Evolutionary conservation across 163 green algal genomes (phyloP).

Genomic region (Scenedesmus sp.): DNA sequence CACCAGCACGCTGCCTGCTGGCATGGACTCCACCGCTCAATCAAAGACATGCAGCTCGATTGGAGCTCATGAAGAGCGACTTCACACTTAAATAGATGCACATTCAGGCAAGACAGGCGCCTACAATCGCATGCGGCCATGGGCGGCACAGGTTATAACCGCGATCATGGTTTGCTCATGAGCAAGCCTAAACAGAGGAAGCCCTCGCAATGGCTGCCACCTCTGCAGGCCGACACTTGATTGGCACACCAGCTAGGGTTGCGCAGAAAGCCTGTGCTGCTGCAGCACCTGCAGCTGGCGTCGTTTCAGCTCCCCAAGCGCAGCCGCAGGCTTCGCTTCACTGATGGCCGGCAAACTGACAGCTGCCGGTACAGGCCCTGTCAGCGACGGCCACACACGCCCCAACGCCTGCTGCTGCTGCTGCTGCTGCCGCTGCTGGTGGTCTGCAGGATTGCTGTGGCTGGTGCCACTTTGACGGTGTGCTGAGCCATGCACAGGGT

Average conservation of each 20-base stretch:
- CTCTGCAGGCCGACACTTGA: too few species aligned
- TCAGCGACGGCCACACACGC: not conserved
- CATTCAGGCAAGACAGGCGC: too few species aligned
- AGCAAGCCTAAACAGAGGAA: too few species aligned
- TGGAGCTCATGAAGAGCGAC: too few species aligned
- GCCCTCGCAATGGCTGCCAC: too few species aligned
- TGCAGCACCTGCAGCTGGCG: constrained; percentile 37
- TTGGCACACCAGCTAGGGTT: not conserved
- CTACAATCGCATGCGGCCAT: too few species aligned
- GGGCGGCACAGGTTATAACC: too few species aligned
- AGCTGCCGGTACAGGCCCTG: not conserved
- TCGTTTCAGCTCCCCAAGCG: not conserved
- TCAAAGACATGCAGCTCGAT: too few species aligned
- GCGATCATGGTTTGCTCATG: too few species aligned
- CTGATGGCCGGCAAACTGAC: not conserved
- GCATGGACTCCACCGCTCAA: too few species aligned
- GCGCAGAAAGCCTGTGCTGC: constrained; percentile 24
- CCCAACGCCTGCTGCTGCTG: not conserved
- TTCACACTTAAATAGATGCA: too few species aligned
- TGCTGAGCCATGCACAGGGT: not conserved
- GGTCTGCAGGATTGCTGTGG: not conserved
- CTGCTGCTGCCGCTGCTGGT: constrained; percentile 26
- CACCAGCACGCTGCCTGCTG: not conserved
- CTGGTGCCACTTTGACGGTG: not conserved
- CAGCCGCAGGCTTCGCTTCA: not conserved